These are phyloP conservation scores for Salix exigua DNA, from an alignment of 345 rosid genomes.

Conservation along the genomic window DNA sequence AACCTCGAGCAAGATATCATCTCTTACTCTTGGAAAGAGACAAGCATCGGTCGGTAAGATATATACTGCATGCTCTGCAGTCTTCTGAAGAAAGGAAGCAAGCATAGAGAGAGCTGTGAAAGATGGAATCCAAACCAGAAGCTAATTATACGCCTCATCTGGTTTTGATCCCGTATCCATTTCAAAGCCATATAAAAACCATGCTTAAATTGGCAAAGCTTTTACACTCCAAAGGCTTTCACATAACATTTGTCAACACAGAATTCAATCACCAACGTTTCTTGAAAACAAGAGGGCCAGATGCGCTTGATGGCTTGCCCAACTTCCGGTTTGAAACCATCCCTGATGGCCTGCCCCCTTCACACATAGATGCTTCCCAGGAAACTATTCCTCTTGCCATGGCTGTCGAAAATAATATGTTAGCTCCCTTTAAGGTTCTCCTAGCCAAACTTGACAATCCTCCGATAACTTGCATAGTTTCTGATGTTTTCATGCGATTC, in stretches of 20 bases:
- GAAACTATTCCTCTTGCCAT: constrained; percentile 26
- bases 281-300: neutral
- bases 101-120: neutral
- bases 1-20: too few species aligned
- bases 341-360: neutral
- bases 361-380: constrained; percentile 15
- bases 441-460: constrained; percentile 34
- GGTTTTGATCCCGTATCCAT: neutral
- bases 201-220: neutral
- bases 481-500: constrained; percentile 41
- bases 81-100: too few species aligned
- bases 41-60: too few species aligned
- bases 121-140: neutral
- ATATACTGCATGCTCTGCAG: too few species aligned
- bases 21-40: too few species aligned
- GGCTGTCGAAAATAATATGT: constrained; percentile 21
- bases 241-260: neutral
- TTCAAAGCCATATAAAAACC: neutral
- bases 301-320: neutral
- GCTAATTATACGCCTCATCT: neutral
- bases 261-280: neutral
- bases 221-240: neutral
- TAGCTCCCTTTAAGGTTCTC: constrained; percentile 28
- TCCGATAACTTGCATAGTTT: constrained; percentile 38
- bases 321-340: neutral